Base-by-base conservation (phyloP, 208 protist genomes). In the Trypanosoma brucei region DNA sequence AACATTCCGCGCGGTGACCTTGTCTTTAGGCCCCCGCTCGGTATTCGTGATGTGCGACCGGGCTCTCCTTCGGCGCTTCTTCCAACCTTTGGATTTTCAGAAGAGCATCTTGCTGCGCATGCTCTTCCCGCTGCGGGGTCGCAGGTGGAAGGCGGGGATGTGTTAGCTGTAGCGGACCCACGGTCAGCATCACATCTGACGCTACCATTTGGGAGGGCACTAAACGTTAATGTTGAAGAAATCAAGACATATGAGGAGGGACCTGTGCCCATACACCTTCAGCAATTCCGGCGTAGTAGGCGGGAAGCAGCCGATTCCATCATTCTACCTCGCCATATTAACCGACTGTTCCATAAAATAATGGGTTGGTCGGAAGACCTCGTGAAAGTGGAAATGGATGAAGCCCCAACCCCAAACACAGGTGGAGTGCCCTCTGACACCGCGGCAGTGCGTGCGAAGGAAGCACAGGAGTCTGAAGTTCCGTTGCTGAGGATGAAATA, bases 281-380 rank as follows among this genome's bases (percentile, higher is more conserved):
- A 93, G 74, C 72, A 83, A 59, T 78, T 91, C 55, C 72, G 76
- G 57, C 72, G 72, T 6, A 82, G 73, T 51, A 68, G 74, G 34
- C 78, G 80, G 51, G 84, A 87, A 66, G 79, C 70, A 39, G 81
- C 83, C 1, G 86, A 93, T 59, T 81, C 90, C 22, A 85, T 93
- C 36, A 37, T 83, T 45, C 76, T 95, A 34, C 90, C 90, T 2
- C 84, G 84, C 7, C 90, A 95, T 68, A 85, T 95, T 56, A 95
- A 95, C 67, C 65, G 70, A 46, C 75, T 95, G 14, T 95, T 95
- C 72, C 90, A 95, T 72, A 92, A 93, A 70, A 95, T 95, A 58
- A 95, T 95, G 90, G 90, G 90, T 9, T 95, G 90, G 87, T 79
- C 90, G 6, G 81, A 93, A 72, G 86, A 95, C 22, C 68, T 92